Conservation (phyloP, 2,329 filamentous ascomycete genomes). For the Hypocrella siamensis region DNA sequence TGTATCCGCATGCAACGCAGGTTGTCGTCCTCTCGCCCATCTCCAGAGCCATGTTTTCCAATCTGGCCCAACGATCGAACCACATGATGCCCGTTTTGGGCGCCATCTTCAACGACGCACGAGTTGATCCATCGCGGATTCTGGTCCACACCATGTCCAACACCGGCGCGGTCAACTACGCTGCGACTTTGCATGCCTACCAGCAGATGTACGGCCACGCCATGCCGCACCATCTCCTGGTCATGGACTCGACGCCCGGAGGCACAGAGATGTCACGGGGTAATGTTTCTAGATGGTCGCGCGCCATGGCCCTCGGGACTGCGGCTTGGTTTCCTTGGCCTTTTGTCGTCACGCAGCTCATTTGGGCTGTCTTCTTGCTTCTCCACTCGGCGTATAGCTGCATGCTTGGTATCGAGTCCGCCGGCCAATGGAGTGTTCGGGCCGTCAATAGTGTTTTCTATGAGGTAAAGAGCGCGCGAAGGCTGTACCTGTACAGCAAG, state of each 20-base stretch:
- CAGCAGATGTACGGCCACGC: conserved; percentile 17
- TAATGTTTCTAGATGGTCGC: conserved; percentile 33
- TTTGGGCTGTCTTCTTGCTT: conserved; percentile 29
- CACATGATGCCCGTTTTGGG: conserved; percentile 30
- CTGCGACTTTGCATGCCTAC: conserved; percentile 31
- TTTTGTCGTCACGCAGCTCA: conserved; percentile 26
- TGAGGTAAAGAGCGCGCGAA: conserved; percentile 20
- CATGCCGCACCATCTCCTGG: conserved; percentile 31
- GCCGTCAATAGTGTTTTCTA: conserved; percentile 20
- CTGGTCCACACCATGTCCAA: conserved; percentile 42
- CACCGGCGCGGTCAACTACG: conserved; percentile 38
- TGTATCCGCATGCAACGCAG: conserved; percentile 34
- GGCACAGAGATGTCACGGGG: conserved; percentile 22
- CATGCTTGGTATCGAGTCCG: conserved; percentile 21
- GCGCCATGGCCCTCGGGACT: conserved; percentile 34
- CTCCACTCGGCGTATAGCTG: conserved; percentile 18
- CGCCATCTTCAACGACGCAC: conserved; percentile 14
- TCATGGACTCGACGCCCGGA: conserved; percentile 38
- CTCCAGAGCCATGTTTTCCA: conserved; percentile 26
- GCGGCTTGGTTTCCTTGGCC: conserved; percentile 32
- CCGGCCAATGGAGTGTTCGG: conserved; percentile 21
- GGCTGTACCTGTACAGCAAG: conserved; percentile 43
- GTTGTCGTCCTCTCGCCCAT: conserved; percentile 36
- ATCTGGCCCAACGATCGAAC: conserved; percentile 24
- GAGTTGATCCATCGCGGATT: conserved; percentile 15